These are phyloP conservation scores for Debaryomycetaceae sp. DNA, from an alignment of 1,139 yeast genomes.

Conservation along the genomic window DNA sequence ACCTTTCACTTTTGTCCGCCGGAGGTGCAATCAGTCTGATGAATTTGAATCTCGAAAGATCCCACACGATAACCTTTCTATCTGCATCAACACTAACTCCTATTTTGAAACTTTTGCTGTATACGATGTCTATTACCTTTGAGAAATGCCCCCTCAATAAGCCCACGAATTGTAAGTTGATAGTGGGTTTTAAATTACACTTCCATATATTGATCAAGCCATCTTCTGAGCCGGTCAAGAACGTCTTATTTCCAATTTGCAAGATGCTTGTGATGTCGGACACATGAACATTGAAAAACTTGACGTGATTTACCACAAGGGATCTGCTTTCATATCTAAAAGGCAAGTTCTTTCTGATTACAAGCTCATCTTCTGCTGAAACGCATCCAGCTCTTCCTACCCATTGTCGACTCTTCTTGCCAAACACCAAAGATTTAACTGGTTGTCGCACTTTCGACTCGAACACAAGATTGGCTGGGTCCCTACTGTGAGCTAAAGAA, in stretches of 20 bases:
- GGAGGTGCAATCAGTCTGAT: slow-evolving; percentile 39
- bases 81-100: slow-evolving; percentile 48
- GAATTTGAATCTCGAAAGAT: slow-evolving; percentile 46
- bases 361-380: slow-evolving; percentile 36
- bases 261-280: slow-evolving; percentile 32
- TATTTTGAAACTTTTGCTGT: slow-evolving; percentile 49
- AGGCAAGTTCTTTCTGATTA: slow-evolving; percentile 33
- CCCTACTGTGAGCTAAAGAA: slow-evolving; percentile 17
- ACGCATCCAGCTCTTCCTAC: slow-evolving; percentile 41
- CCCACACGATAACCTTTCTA: slow-evolving; percentile 60
- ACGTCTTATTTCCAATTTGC: slow-evolving; percentile 34
- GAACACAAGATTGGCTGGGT: slow-evolving; percentile 27
- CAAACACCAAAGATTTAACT: slow-evolving; percentile 38
- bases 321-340: slow-evolving; percentile 31
- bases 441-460: slow-evolving; percentile 36
- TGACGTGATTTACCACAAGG: slow-evolving; percentile 37
- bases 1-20: slow-evolving; percentile 5
- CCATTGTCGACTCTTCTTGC: slow-evolving; percentile 39
- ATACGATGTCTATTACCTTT: slow-evolving; percentile 38
- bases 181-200: slow-evolving; percentile 22
- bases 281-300: slow-evolving; percentile 42
- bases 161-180: slow-evolving; percentile 40
- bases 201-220: slow-evolving; percentile 61
- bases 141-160: slow-evolving; percentile 54
- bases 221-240: slow-evolving; percentile 53